Base-by-base conservation (phyloP, 495 filamentous ascomycete species). In the Hypoxylon crocopeplum region DNA sequence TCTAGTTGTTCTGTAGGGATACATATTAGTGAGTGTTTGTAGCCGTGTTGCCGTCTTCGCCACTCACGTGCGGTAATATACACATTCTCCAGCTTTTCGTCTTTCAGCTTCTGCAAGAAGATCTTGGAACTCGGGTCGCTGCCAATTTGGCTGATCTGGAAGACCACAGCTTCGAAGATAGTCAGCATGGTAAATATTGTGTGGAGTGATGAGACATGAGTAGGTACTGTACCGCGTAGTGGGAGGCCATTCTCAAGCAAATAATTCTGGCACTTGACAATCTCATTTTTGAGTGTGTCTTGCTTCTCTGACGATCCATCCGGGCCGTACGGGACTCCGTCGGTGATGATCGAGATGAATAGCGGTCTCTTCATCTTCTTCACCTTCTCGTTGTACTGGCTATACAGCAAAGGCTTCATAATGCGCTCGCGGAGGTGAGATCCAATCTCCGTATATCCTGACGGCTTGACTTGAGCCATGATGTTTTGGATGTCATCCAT, bases 101-200 rank as follows among this genome's bases (percentile, higher is more conserved):
- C 51, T 30, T 38, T 56, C 19, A 63, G 41, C 34, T 52, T 38
- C 41, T 63, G 52, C 30, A 63, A 24, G 47, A 63, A 63, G 12
- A 40, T 34, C 7, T 57, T 52, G 25, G 59, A 52, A 5, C 20
- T 32, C 5, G 47, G 27, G 40, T 63, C 59, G 40, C 53, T 63
- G 2, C 59, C 59, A 8, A 63, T 63, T 13, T 63, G 59, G 15
- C 53, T 63, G 45, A 63, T 57, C 34, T 63, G 59, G 52, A 63
- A 63, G 34, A 63, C 36, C 40, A 63, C 59, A 24, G 52, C 59
- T 63, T 48, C 7, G 16, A 22, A 20, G 17, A 1, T 8, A 8
- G 41, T 63, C 22, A 63, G 59, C 3, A 12, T 2, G 56, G 47
- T 3, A 7, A 20, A 7, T 1, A 13, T 7, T 6, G 2, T n/a